Evolutionary conservation across 192 early-diverging fungal species (phyloP).

Genomic region (Lunasporangiospora selenospora): DNA sequence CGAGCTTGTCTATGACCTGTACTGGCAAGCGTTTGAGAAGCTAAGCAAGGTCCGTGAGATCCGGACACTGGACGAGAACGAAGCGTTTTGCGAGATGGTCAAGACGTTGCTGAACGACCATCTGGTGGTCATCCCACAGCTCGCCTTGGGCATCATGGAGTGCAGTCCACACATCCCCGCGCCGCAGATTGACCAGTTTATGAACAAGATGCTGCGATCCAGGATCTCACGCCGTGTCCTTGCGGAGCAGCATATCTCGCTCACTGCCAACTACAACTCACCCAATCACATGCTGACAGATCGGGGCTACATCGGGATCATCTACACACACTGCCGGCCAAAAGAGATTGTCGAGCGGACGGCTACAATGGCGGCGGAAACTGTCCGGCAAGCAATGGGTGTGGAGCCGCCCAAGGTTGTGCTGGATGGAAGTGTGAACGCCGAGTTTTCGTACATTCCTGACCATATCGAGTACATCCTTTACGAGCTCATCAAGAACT

Average conservation of each 20-base stretch:
- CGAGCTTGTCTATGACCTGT: constrained; percentile 85
- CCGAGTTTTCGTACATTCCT: constrained; percentile 90
- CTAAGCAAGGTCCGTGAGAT: constrained; percentile 75
- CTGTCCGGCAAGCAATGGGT: background rate
- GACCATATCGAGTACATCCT: constrained; percentile 95
- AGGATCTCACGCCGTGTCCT: constrained; percentile 90
- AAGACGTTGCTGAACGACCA: constrained; percentile 78
- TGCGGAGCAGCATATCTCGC: constrained; percentile 90
- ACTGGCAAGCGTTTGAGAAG: constrained; percentile 79
- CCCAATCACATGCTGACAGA: constrained; percentile 31
- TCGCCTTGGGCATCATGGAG: constrained; percentile 86
- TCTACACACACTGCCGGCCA: constrained; percentile 66
- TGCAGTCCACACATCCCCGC: constrained; percentile 72
- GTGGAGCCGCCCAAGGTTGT: constrained; percentile 72
- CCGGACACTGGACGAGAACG: constrained; percentile 79
- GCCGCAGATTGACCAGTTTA: constrained; percentile 79
- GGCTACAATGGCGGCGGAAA: constrained; percentile 14
- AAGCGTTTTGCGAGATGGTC: constrained; percentile 71
- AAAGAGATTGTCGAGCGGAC: constrained; percentile 44
- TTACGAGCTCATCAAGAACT: constrained; percentile 90
- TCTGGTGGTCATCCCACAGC: constrained; percentile 86
- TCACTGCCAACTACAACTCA: constrained; percentile 66
- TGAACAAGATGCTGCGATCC: constrained; percentile 88
- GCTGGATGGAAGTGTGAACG: constrained; percentile 75
- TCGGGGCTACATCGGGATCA: constrained; percentile 63